Evolutionary conservation across 768 basidiomycete species (phyloP), one percentile per base, ranked within the genome.

Genomic region (Glaciozyma martinii): DNA sequence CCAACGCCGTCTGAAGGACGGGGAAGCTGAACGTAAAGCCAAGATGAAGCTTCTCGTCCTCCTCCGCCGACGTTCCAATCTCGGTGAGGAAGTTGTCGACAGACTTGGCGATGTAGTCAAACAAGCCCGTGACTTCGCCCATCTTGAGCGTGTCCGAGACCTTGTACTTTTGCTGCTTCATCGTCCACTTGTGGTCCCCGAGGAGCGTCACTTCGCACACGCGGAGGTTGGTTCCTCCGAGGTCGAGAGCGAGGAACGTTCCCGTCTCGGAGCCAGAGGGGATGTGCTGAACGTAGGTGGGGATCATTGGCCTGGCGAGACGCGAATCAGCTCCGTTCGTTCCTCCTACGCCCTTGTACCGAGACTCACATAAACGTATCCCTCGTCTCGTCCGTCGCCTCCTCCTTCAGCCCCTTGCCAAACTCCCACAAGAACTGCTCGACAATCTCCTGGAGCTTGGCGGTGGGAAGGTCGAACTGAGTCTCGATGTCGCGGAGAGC

Each of bases 81-180:
- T 85, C 82, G 30, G 89, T 94, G 70, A 98, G 80, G 80, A 99
- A 99, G 15, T 89, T 84, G 75, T 97, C 91, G 21, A 99, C 93
- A 3, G 90, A 93, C 68, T 92, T 90, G 44, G 95, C 95, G 46
- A 99, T 87, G 79, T 97, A 99, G 79, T 98, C 95, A 74, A 99
- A 98, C 57, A 99, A 80, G 4, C 82, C 83, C 1, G 81, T 81
- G 1, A 87, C 94, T 74, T 97, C 90, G 46, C 95, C 95, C 2
- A 89, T 86, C 79, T 99, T 99, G 62, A 98, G 82, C 16, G 85
- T 79, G 37, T 95, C 90, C 4, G 94, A 95, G 19, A 99, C 91
- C 75, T 87, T 90, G 80, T 92, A 99, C 76, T 98, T 98, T 75
- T 97, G 89, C 78, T 97, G 93, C 68, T 86, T 86, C 64, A 99